These are phyloP conservation scores for Hirschioporus abietinus DNA, from an alignment of 768 basidiomycete species.

Conservation along the genomic window DNA sequence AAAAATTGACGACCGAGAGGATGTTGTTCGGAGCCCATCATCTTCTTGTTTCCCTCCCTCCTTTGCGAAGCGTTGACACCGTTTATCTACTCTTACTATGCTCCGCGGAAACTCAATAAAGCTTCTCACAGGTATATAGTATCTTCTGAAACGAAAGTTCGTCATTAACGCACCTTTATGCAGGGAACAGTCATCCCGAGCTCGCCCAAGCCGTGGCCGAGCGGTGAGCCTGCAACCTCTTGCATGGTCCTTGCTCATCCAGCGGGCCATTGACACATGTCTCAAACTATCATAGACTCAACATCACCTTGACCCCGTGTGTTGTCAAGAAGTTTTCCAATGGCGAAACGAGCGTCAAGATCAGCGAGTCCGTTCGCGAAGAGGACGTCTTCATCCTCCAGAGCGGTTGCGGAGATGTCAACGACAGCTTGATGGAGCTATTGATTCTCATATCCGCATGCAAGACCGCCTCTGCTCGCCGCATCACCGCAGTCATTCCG, in stretches of 20 bases:
- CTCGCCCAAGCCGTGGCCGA: constrained; percentile 93
- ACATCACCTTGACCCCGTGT: constrained; percentile 79
- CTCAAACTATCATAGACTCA: constrained; percentile 56
- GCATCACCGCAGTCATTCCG: constrained; percentile 96
- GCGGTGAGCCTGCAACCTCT: constrained; percentile 73
- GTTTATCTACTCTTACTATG: background rate
- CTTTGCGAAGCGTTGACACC: background rate
- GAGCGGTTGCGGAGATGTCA: constrained; percentile 82
- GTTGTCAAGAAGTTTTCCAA: constrained; percentile 90
- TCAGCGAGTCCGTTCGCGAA: constrained; percentile 92
- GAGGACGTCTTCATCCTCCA: constrained; percentile 99
- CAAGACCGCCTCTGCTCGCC: constrained; percentile 90
- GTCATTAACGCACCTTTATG: constrained; percentile 3
- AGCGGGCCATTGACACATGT: constrained; percentile 42
- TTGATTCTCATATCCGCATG: constrained; percentile 98
- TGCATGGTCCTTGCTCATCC: constrained; percentile 29
- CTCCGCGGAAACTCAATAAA: constrained; percentile 24
- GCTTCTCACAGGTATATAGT: constrained; percentile 17
- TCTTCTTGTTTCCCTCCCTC: background rate
- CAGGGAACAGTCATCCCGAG: constrained; percentile 97
- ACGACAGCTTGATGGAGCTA: constrained; percentile 97
- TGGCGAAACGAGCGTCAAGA: constrained; percentile 93
- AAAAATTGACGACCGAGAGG: background rate
- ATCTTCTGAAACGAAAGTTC: background rate
- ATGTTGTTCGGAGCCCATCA: background rate